Evolutionary conservation across 495 filamentous ascomycete species (phyloP).

Genomic region (Penicillium macrosclerotiorum): DNA sequence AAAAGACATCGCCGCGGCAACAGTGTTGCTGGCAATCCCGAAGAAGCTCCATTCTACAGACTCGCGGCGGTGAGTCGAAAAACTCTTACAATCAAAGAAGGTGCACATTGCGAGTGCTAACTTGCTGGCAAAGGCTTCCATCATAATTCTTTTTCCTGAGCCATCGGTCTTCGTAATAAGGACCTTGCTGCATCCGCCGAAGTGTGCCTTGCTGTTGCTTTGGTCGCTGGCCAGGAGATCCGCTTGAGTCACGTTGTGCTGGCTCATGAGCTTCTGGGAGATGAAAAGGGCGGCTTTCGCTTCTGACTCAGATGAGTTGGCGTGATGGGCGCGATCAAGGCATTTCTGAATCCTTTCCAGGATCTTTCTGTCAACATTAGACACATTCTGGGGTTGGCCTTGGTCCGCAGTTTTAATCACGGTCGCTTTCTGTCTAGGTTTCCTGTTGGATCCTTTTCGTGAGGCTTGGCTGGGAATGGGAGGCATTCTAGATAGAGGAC

Average conservation of each 20-base stretch:
- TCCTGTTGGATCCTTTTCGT: too few relatives aligned
- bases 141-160: not conserved
- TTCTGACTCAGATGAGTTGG: constrained; percentile 1
- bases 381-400: not conserved
- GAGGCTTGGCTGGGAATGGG: too few relatives aligned
- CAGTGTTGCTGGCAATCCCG: constrained; percentile 32
- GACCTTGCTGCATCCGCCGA: constrained; percentile 22
- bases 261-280: constrained; percentile 25
- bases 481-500: too few relatives aligned
- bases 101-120: constrained; percentile 8
- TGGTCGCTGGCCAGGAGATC: constrained; percentile 19
- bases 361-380: constrained; percentile 10
- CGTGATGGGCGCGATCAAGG: constrained; percentile 23
- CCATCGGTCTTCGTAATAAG: not conserved
- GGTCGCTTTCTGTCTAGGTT: not conserved
- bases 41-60: constrained; percentile 22
- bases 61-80: not conserved
- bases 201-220: constrained; percentile 13
- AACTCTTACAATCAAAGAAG: constrained; percentile 11
- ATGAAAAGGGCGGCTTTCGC: constrained; percentile 25
- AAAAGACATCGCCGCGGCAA: constrained; percentile 29
- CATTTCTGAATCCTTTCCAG: constrained; percentile 33
- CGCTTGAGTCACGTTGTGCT: constrained; percentile 27
- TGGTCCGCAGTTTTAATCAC: constrained; percentile 3
- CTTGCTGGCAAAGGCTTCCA: constrained; percentile 5